phyloP scores from a whole-genome alignment of 2,329 filamentous ascomycete genomes.

The Canariomyces notabilis region DNA sequence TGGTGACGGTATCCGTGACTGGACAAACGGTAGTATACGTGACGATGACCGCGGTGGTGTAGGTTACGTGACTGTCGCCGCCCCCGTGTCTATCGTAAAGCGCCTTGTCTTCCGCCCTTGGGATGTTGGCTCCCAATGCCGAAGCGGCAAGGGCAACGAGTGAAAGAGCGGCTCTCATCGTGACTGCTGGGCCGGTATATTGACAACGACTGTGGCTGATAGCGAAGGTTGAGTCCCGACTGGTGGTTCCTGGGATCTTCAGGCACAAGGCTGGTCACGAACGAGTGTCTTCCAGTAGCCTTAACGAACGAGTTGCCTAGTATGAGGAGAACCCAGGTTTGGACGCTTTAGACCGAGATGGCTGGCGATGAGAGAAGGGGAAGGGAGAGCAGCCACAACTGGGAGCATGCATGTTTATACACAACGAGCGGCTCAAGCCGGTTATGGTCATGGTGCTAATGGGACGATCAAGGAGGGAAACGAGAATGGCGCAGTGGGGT shows the following conservation, averaged over 20 bases:
- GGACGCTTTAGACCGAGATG: conserved; percentile 20
- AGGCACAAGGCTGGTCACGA: conserved; percentile 11
- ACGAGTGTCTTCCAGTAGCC: conserved; percentile 28
- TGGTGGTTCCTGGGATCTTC: conserved; percentile 3
- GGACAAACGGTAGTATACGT: conserved; percentile 37
- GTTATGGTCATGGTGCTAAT: neutral
- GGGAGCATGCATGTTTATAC: conserved; percentile 25
- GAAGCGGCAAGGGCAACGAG: conserved; percentile 29
- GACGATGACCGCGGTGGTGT: conserved; percentile 21
- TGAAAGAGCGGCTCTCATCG: conserved; percentile 32
- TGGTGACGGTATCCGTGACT: conserved; percentile 39
- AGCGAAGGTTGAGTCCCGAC: conserved; percentile 3
- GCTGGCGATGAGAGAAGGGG: conserved; percentile 18
- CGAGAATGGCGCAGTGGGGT: conserved; percentile 6
- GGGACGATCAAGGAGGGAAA: conserved; percentile 1
- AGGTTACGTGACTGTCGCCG: conserved; percentile 13
- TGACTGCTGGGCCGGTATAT: conserved; percentile 13
- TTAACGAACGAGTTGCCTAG: conserved; percentile 29
- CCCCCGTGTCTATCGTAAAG: conserved; percentile 6
- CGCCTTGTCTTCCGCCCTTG: conserved; percentile 12
- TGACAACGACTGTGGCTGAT: conserved; percentile 11
- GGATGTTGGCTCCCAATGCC: conserved; percentile 25
- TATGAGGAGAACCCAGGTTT: conserved; percentile 16
- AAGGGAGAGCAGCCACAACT: conserved; percentile 7
- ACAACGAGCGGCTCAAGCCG: neutral